A percentile compares a stretch with the other conserved stretches of the same genome.
phyloP scores from a whole-genome alignment of 2,329 filamentous ascomycete species.

The Arthroderma uncinatum region DNA sequence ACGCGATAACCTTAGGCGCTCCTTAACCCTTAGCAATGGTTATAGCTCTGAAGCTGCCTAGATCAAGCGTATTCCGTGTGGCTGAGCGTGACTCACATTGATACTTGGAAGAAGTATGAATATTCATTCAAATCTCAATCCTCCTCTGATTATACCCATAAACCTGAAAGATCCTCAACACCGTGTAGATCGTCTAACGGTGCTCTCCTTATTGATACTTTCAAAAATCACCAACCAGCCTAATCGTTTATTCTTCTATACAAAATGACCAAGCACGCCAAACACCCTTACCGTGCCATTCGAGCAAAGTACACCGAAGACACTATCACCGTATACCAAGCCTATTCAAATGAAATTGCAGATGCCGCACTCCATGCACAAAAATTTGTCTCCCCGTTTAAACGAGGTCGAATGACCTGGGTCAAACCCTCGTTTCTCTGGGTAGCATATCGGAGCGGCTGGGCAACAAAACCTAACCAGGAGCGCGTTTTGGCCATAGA shows the following conservation, averaged over 20 bases:
- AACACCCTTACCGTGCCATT: conserved; percentile 37
- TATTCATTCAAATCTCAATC: no score
- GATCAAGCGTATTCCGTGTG: background rate
- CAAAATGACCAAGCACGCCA: no score
- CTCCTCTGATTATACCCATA: no score
- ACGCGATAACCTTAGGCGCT: background rate
- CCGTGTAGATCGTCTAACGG: no score
- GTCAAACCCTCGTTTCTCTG: conserved; percentile 53
- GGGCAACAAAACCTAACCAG: conserved; percentile 46
- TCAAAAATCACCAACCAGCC: background rate
- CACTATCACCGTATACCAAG: conserved; percentile 53
- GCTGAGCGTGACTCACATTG: conserved; percentile 1
- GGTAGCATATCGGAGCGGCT: conserved; percentile 55
- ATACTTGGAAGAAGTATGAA: no score
- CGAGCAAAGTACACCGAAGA: conserved; percentile 41
- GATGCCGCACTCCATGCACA: conserved; percentile 42
- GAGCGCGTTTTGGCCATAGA: conserved; percentile 47
- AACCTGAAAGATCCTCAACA: no score
- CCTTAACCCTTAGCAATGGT: no score
- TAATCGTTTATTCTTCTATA: background rate
- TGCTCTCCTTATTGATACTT: no score
- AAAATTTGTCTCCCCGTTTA: conserved; percentile 43
- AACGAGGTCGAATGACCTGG: conserved; percentile 51
- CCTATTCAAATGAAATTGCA: conserved; percentile 46
- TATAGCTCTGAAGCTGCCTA: background rate